Evolutionary conservation across 768 basidiomycete species (phyloP), one percentile per base, ranked within the genome.

Genomic region (Steccherinum ochraceum): DNA sequence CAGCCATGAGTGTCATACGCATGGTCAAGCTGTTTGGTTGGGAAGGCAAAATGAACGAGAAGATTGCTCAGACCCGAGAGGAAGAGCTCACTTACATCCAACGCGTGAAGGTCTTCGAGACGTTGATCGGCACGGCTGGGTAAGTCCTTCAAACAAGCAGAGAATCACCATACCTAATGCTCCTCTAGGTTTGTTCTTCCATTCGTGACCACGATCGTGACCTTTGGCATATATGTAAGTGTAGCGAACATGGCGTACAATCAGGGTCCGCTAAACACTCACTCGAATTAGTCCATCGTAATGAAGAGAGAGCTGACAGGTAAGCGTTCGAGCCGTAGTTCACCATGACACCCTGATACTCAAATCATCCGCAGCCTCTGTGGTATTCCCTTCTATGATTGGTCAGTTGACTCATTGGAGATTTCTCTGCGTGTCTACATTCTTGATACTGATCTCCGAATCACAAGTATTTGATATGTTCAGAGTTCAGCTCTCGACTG

Each of bases 401-500:
- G 43, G 63, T 62, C 43, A 43, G 46, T 42, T 19, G 3, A 24
- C 11, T 16, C 30, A 35, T 7, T n/a, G 16, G n/a, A n/a, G n/a
- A n/a, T n/a, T n/a, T n/a, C n/a, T n/a, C n/a, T n/a, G n/a, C n/a
- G n/a, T n/a, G n/a, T n/a, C n/a, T n/a, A n/a, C n/a, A n/a, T n/a
- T n/a, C n/a, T n/a, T n/a, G n/a, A n/a, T n/a, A n/a, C n/a, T n/a
- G n/a, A n/a, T n/a, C n/a, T n/a, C n/a, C n/a, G n/a, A n/a, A n/a
- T n/a, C n/a, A n/a, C n/a, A 75, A 35, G 78, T 85, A 19, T 86
- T 89, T 58, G 76, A 81, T 48, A 70, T 84, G 58, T 64, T 87
- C 26, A 72, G 79, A 27, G 68, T 69, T n/a, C n/a, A n/a, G n/a
- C n/a, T n/a, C n/a, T n/a, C n/a, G n/a, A n/a, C n/a, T n/a, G n/a